phyloP scores from a whole-genome alignment of 768 basidiomycete species.

The Lactifluus hygrophoroides region DNA sequence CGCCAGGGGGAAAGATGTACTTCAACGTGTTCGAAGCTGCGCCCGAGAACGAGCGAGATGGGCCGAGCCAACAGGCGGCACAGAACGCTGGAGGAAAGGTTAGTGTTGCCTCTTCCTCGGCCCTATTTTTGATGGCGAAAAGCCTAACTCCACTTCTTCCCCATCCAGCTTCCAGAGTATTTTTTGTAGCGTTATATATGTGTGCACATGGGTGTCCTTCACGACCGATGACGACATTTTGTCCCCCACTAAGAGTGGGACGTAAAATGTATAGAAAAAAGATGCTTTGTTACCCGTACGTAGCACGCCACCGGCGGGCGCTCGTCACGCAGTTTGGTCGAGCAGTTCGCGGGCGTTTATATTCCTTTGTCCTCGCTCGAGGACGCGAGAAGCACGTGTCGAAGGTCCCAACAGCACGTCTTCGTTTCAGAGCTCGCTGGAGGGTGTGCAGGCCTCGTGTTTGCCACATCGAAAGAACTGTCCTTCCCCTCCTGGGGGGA shows the following conservation, averaged over 20 bases:
- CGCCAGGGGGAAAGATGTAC: constrained; percentile 77
- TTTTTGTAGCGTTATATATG: constrained; percentile 39
- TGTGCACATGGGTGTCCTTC: constrained; percentile 14
- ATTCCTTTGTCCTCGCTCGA: not conserved
- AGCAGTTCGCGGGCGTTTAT: not conserved
- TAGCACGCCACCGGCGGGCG: not conserved
- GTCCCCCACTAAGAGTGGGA: constrained; percentile 10
- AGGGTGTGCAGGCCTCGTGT: constrained; percentile 4
- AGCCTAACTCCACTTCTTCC: constrained; percentile 11
- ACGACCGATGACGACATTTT: constrained; percentile 13
- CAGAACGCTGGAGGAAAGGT: constrained; percentile 72
- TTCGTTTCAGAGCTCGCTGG: not conserved
- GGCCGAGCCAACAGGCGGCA: constrained; percentile 68
- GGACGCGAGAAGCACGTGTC: not conserved
- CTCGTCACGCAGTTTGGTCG: not conserved
- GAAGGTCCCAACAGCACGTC: not conserved
- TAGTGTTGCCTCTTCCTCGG: constrained; percentile 15
- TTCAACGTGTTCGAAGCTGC: constrained; percentile 99
- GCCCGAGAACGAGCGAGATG: constrained; percentile 94
- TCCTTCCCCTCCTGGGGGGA: not conserved
- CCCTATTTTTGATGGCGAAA: not conserved
- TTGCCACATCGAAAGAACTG: constrained; percentile 8
- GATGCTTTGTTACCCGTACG: constrained; percentile 1
- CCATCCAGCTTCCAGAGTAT: constrained; percentile 65
- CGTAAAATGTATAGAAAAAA: constrained; percentile 10